phyloP scores from a whole-genome alignment of 148 eudicot genomes.

The Drosera capensis region DNA sequence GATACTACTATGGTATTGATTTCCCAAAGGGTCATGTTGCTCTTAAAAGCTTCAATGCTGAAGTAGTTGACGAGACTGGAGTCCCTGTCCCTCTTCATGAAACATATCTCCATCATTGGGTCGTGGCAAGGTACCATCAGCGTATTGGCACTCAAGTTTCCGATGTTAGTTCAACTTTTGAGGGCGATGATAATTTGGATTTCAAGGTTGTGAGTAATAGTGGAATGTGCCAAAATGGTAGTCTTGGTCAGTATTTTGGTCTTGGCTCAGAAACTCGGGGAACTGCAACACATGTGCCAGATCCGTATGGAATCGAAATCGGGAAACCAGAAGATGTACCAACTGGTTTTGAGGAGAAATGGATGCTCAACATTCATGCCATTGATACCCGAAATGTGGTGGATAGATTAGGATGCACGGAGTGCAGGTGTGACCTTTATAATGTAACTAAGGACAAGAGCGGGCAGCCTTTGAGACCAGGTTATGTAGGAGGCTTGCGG shows the following conservation, averaged over 20 bases:
- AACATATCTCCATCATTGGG: conserved; percentile 88
- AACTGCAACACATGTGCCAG: conserved; percentile 62
- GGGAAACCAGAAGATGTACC: conserved; percentile 62
- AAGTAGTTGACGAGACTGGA: conserved; percentile 73
- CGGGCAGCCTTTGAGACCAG: conserved; percentile 27
- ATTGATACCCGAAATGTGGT: conserved; percentile 73
- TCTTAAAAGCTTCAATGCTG: conserved; percentile 62
- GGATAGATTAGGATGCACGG: conserved; percentile 67
- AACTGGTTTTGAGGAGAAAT: conserved; percentile 61
- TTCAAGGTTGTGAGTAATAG: conserved; percentile 17
- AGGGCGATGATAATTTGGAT: conserved; percentile 23
- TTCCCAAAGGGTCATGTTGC: conserved; percentile 76
- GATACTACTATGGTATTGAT: conserved; percentile 38
- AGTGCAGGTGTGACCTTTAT: conserved; percentile 80
- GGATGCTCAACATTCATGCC: conserved; percentile 80
- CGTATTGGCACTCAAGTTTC: conserved; percentile 24
- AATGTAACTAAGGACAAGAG: conserved; percentile 39
- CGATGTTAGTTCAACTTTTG: conserved; percentile 5
- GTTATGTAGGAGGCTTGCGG: conserved; percentile 54
- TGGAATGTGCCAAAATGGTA: conserved; percentile 31
- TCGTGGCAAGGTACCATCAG: conserved; percentile 33
- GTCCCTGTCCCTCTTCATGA: conserved; percentile 62
- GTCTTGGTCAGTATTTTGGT: conserved; percentile 62
- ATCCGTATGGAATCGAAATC: conserved; percentile 68
- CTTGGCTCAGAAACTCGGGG: conserved; percentile 82